Conservation (phyloP, 768 basidiomycete genomes). For the Rhizopogon vinicolor region DNA sequence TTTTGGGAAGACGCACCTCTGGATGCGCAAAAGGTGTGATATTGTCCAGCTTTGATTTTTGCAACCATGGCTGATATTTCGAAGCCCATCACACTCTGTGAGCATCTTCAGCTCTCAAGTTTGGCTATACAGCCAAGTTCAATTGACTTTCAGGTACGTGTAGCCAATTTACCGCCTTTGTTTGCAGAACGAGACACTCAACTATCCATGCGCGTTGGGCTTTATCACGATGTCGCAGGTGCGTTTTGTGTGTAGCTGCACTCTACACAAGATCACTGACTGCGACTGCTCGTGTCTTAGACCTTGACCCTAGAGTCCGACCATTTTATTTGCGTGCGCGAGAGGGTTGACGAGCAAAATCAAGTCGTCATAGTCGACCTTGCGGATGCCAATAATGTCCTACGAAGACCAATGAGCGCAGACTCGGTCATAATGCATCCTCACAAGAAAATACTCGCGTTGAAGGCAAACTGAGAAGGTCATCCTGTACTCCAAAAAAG, state of each 20-base stretch:
- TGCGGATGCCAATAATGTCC: conserved; percentile 93
- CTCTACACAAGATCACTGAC: neutral
- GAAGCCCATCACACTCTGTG: conserved; percentile 86
- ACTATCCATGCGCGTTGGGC: conserved; percentile 23
- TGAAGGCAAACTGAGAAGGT: conserved; percentile 83
- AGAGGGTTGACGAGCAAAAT: conserved; percentile 91
- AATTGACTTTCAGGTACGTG: conserved; percentile 89
- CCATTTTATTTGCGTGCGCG: conserved; percentile 96
- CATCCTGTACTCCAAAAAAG: conserved; percentile 95
- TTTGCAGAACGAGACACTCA: neutral
- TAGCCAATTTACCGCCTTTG: conserved; percentile 21
- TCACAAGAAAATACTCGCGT: conserved; percentile 90
- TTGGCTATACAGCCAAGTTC: conserved; percentile 94
- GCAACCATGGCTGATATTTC: conserved; percentile 24
- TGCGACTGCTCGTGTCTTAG: conserved; percentile 32
- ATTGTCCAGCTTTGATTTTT: conserved; percentile 8
- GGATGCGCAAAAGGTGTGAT: too few species aligned
- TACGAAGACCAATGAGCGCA: conserved; percentile 91
- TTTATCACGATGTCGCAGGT: conserved; percentile 13
- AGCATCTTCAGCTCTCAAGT: conserved; percentile 92
- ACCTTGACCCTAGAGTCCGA: conserved; percentile 95
- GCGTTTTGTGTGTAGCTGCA: conserved; percentile 3
- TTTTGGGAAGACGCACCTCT: too few species aligned
- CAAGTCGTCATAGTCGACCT: conserved; percentile 99
- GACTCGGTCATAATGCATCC: conserved; percentile 99